Evolutionary conservation across 352 stramenopile genomes (phyloP), one percentile per base, ranked within the genome.

Genomic region (Globisporangium orthogonon): DNA sequence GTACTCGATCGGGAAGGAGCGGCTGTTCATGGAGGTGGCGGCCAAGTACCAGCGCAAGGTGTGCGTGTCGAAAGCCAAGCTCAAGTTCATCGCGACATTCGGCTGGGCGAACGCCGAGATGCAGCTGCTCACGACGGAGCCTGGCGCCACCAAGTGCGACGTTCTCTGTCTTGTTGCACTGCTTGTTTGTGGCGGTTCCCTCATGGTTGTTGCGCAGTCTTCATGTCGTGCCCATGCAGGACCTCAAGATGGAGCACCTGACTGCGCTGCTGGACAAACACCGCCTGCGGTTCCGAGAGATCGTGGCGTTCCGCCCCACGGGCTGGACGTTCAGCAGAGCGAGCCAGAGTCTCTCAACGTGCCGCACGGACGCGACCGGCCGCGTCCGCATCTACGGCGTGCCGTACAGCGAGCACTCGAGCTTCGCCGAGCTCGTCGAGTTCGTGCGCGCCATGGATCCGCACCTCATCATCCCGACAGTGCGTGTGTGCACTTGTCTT

Each of bases 1-100:
- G 28, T 98, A 99, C 58, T 97, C 92, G 7, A 98, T 99, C 58
- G 96, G 96, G 17, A 99, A 99, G 63, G 96, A 99, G 65, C 81
- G 86, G 18, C 83, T 98, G n/a, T 98, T 98, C 56, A 88, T 98
- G 67, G 89, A 97, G 49, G 83, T 98, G 3, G 91, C 94, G n/a
- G 62, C 86, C 55, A 76, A 75, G 40, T 81, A 77, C 49, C 47
- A 76, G 52, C 75, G 70, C 56, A 89, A 94, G 52, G 82, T 95
- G 37, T 92, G 75, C 55, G 76, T 95, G 37, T 89, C 83, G 15
- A 86, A 77, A 56, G 64, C 71, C 14, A 95, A 95, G 62, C 62
- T 80, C 50, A 85, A 76, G 58, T 92, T 98, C 44, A 83, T 98
- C 50, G 74, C 73, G 43, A 87, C 86, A 5, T 91, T 97, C 57